These are phyloP conservation scores for Ustulina deusta DNA, from an alignment of 2,329 filamentous ascomycete genomes.

Conservation along the genomic window DNA sequence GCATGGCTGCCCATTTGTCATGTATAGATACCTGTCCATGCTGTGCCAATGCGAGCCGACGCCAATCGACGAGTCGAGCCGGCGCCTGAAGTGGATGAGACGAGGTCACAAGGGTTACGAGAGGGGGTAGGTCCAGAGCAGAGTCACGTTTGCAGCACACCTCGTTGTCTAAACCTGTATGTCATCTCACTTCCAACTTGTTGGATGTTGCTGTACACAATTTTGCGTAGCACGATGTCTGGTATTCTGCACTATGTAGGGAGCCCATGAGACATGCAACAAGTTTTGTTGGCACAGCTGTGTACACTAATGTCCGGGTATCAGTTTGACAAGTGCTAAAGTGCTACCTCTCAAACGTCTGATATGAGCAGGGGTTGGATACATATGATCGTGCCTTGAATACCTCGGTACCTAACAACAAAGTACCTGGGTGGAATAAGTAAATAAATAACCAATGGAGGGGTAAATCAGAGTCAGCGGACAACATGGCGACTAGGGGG, in stretches of 20 bases:
- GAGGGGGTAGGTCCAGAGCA: not conserved
- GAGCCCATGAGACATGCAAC: slow-evolving; percentile 18
- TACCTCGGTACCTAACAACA: not conserved
- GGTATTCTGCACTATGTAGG: not conserved
- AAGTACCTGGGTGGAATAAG: not conserved
- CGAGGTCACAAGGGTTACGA: slow-evolving; percentile 23
- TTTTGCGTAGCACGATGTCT: too few relatives aligned
- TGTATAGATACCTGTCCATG: slow-evolving; percentile 51
- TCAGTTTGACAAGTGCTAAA: too few relatives aligned
- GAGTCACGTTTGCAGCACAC: slow-evolving; percentile 2
- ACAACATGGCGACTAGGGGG: slow-evolving; percentile 22
- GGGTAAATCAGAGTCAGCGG: slow-evolving; percentile 25
- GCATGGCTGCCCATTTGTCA: slow-evolving; percentile 55
- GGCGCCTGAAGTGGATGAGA: slow-evolving; percentile 24
- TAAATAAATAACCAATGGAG: slow-evolving; percentile 28
- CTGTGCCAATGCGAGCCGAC: slow-evolving; percentile 12
- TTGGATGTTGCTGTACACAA: slow-evolving; percentile 5
- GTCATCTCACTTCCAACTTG: not conserved
- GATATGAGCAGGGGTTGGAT: slow-evolving; percentile 43
- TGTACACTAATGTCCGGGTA: too few relatives aligned
- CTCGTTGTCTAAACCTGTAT: not conserved
- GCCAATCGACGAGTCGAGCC: slow-evolving; percentile 37
- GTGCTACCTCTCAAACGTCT: too few relatives aligned
- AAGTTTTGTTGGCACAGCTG: not conserved
- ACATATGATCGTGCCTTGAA: slow-evolving; percentile 37